A percentile compares a stretch with the other conserved stretches of the same genome.
phyloP scores from a whole-genome alignment of 768 basidiomycete genomes.

The Kwoniella bestiolae region DNA sequence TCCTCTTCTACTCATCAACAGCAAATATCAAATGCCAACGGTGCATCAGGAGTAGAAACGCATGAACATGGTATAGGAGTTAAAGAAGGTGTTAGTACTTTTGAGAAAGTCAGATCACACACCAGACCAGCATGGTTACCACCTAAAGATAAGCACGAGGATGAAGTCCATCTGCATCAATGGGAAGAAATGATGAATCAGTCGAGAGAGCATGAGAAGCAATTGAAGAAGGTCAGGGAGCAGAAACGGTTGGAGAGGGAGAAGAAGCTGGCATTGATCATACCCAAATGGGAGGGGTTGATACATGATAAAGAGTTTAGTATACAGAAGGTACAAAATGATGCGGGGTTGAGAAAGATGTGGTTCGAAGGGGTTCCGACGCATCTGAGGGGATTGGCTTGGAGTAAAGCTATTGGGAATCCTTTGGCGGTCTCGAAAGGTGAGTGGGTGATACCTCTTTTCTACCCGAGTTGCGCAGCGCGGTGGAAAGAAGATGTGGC shows the following conservation, averaged over 20 bases:
- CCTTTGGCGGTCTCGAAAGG: slow-evolving; percentile 52
- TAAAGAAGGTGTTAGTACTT: slow-evolving; percentile 32
- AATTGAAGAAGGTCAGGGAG: slow-evolving; percentile 29
- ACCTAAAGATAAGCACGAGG: slow-evolving; percentile 52
- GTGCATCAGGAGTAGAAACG: neutral
- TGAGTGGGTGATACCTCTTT: slow-evolving; percentile 25
- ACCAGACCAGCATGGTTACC: slow-evolving; percentile 53
- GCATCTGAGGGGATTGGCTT: slow-evolving; percentile 54
- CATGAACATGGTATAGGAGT: slow-evolving; percentile 30
- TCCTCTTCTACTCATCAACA: slow-evolving; percentile 10
- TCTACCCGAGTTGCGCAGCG: too few relatives aligned
- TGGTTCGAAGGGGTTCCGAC: slow-evolving; percentile 55
- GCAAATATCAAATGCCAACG: neutral
- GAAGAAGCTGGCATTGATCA: slow-evolving; percentile 36
- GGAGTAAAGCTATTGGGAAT: slow-evolving; percentile 53
- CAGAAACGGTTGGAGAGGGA: slow-evolving; percentile 42
- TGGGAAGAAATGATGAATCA: slow-evolving; percentile 57
- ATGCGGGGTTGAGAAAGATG: slow-evolving; percentile 41
- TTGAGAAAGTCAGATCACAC: slow-evolving; percentile 50
- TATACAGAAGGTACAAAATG: slow-evolving; percentile 30
- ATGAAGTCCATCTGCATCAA: slow-evolving; percentile 51
- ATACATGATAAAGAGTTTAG: slow-evolving; percentile 38
- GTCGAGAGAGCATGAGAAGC: slow-evolving; percentile 42
- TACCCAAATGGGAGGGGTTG: slow-evolving; percentile 49
- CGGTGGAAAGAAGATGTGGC: too few relatives aligned